Evolutionary conservation across 345 rosid species (phyloP).

Genomic region (Heritiera fomes): DNA sequence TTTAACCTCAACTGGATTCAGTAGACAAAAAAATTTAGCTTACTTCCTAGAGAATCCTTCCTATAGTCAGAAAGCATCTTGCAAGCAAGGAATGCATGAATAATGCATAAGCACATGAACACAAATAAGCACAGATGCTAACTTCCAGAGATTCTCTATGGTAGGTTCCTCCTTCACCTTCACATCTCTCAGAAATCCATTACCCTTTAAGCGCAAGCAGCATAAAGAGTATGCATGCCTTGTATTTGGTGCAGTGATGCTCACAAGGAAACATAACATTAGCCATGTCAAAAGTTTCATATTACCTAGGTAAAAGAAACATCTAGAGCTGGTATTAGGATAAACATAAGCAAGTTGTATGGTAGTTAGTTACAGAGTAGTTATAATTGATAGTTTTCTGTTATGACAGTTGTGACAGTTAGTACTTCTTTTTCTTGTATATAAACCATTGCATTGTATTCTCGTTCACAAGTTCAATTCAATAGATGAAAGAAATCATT

Average conservation of each 20-base stretch:
- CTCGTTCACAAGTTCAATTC: too few species aligned
- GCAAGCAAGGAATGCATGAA: neutral
- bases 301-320: too few species aligned
- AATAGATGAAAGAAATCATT: too few species aligned
- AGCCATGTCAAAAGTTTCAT: too few species aligned
- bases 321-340: too few species aligned
- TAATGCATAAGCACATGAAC: neutral
- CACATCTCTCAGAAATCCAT: neutral
- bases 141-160: neutral
- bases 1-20: neutral
- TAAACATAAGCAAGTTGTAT: too few species aligned
- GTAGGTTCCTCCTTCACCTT: neutral
- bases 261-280: neutral
- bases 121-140: neutral
- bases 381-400: too few species aligned
- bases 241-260: neutral
- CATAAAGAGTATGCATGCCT: neutral
- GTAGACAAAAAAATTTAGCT: neutral
- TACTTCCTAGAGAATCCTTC: neutral
- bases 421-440: too few species aligned
- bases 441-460: too few species aligned
- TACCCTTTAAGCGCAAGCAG: neutral
- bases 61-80: neutral
- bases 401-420: too few species aligned
- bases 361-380: too few species aligned